phyloP scores from a whole-genome alignment of 306 rosid species.

The Cicer yamashitae region DNA sequence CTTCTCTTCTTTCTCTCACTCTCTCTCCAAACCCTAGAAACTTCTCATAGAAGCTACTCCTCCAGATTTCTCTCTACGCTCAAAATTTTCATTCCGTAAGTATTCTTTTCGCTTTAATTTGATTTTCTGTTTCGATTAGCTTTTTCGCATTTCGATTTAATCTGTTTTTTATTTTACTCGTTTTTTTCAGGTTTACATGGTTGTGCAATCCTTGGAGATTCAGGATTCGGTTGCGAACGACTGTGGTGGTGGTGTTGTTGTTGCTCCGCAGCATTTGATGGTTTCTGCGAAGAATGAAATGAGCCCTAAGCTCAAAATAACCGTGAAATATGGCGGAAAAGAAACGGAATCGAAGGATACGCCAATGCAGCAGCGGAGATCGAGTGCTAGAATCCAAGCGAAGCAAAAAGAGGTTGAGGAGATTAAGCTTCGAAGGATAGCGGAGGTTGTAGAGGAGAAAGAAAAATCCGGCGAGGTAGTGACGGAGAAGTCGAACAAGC shows the following conservation, averaged over 20 bases:
- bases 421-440: conserved; percentile 39
- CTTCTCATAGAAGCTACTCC: neutral
- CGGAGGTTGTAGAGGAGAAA: conserved; percentile 3
- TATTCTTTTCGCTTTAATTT: neutral
- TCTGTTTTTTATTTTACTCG: neutral
- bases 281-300: neutral
- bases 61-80: neutral
- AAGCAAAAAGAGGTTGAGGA: conserved; percentile 50
- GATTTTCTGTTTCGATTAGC: neutral
- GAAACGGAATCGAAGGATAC: neutral
- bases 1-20: neutral
- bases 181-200: conserved; percentile 46
- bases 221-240: conserved; percentile 37
- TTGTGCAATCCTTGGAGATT: conserved; percentile 53
- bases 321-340: neutral
- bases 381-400: conserved; percentile 56
- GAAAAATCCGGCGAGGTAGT: neutral
- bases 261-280: conserved; percentile 28
- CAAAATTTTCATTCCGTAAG: neutral
- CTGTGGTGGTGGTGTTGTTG: neutral
- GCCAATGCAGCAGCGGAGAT: conserved; percentile 46
- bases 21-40: conserved; percentile 49
- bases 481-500: neutral
- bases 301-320: neutral
- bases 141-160: neutral